A percentile compares a stretch with the other conserved stretches of the same genome.
These are phyloP conservation scores for Populus pruinosa DNA, from an alignment of 345 rosid species.

Conservation along the genomic window DNA sequence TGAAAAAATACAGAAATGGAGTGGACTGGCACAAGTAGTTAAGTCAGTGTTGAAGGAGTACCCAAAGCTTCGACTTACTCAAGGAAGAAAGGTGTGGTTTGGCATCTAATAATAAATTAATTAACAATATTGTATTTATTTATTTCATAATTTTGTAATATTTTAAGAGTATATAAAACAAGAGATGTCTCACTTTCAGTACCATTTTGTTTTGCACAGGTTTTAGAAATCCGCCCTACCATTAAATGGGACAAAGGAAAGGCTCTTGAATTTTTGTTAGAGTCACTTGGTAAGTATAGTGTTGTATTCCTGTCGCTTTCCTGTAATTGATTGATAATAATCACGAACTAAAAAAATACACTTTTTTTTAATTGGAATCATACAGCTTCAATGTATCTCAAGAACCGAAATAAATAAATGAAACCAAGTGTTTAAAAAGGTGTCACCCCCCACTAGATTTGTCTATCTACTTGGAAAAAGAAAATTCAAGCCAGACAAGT, in stretches of 20 bases:
- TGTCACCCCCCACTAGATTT: not conserved
- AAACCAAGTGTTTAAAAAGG: not conserved
- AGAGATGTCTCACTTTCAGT: not conserved
- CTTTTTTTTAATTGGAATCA: not conserved
- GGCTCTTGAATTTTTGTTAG: slow-evolving; percentile 51
- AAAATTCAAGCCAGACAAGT: not conserved
- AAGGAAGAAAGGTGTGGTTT: slow-evolving; percentile 44
- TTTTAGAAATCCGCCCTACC: slow-evolving; percentile 47
- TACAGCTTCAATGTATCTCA: not conserved
- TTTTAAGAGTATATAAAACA: not conserved
- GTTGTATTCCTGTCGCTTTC: not conserved
- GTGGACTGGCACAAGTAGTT: slow-evolving; percentile 53
- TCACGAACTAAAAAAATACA: not conserved
- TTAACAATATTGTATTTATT: not conserved
- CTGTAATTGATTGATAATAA: not conserved
- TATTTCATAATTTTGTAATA: not conserved
- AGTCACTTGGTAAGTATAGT: slow-evolving; percentile 22
- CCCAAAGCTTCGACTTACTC: slow-evolving; percentile 31
- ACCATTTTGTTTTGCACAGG: slow-evolving; percentile 18
- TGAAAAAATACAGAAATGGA: slow-evolving; percentile 59
- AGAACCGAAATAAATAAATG: not conserved
- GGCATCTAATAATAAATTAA: not conserved
- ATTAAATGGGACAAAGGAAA: slow-evolving; percentile 62
- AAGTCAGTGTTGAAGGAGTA: slow-evolving; percentile 32
- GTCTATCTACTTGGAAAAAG: not conserved